These are phyloP conservation scores for Sphagnum tenellum DNA, from an alignment of 225 moss, liverwort and hornwort genomes.

Conservation along the genomic window DNA sequence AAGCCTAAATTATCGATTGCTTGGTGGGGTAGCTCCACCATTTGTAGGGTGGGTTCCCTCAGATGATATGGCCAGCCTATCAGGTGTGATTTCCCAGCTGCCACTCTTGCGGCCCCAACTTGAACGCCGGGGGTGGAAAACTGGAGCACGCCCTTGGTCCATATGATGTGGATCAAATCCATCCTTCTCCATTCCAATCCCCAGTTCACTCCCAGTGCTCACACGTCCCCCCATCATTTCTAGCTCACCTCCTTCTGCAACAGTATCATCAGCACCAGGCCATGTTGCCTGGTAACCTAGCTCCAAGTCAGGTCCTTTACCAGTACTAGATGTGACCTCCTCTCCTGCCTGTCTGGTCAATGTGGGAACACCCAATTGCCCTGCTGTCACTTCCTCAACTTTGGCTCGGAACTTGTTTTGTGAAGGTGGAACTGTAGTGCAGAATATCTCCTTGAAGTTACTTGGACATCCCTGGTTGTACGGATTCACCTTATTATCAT, in stretches of 20 bases:
- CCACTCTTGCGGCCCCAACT: constrained; percentile 96
- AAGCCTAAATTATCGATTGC: no score
- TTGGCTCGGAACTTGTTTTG: constrained; percentile 76
- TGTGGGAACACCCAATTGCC: constrained; percentile 31
- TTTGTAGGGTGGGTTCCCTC: constrained; percentile 56
- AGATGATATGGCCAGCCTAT: constrained; percentile 63
- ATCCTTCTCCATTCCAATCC: constrained; percentile 64
- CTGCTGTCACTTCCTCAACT: constrained; percentile 34
- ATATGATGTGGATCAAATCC: constrained; percentile 63
- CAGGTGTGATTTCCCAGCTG: constrained; percentile 95
- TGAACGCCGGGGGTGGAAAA: constrained; percentile 73
- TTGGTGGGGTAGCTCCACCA: constrained; percentile 14
- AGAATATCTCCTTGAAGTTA: constrained; percentile 88
- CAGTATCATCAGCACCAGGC: constrained; percentile 50
- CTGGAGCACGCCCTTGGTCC: constrained; percentile 45
- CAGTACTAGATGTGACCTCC: constrained; percentile 7
- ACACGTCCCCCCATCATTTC: constrained; percentile 80
- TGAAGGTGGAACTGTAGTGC: constrained; percentile 50
- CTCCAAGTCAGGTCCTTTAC: constrained; percentile 49
- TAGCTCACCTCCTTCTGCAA: constrained; percentile 52
- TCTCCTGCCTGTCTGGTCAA: constrained; percentile 34
- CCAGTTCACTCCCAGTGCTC: constrained; percentile 89
- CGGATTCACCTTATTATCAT: constrained; percentile 93
- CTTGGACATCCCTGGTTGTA: constrained; percentile 67
- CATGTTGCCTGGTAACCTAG: constrained; percentile 77